These are phyloP conservation scores for Castanea crenata DNA, from an alignment of 306 rosid genomes.

Conservation along the genomic window DNA sequence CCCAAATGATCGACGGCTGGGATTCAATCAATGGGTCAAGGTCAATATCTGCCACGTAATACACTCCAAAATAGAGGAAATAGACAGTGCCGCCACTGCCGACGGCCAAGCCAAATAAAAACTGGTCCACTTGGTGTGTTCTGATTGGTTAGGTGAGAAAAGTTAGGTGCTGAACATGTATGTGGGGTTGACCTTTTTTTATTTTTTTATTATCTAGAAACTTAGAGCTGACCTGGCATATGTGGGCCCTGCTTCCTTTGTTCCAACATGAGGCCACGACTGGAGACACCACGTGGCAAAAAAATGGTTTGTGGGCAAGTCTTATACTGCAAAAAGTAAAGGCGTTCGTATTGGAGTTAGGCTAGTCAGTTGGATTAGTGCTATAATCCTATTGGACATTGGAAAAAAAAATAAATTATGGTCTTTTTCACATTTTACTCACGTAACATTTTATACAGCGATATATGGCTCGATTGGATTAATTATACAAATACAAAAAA, in stretches of 20 bases:
- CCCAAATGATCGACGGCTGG: constrained; percentile 30
- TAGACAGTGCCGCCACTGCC: constrained; percentile 29
- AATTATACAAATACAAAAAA: no score
- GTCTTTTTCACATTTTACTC: no score
- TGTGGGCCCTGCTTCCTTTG: constrained; percentile 48
- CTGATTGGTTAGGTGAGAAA: constrained; percentile 2
- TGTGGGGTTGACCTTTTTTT: constrained; percentile 1
- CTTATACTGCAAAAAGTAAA: not conserved
- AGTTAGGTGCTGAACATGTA: constrained; percentile 13
- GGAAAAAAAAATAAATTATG: no score
- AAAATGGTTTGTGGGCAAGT: not conserved
- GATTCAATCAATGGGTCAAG: not conserved
- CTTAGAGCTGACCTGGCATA: constrained; percentile 8
- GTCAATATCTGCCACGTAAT: not conserved
- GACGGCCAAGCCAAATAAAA: constrained; percentile 15
- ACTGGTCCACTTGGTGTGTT: constrained; percentile 16
- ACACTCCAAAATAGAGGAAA: not conserved
- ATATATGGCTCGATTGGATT: no score
- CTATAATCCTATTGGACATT: no score
- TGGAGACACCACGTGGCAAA: constrained; percentile 21
- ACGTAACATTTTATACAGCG: no score
- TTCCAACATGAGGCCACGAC: constrained; percentile 35
- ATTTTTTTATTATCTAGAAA: no score
- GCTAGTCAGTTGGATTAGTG: not conserved
- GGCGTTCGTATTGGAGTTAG: not conserved